Evolutionary conservation across 768 basidiomycete species (phyloP), one percentile per base, ranked within the genome.

Genomic region (Amanita polypyramis): DNA sequence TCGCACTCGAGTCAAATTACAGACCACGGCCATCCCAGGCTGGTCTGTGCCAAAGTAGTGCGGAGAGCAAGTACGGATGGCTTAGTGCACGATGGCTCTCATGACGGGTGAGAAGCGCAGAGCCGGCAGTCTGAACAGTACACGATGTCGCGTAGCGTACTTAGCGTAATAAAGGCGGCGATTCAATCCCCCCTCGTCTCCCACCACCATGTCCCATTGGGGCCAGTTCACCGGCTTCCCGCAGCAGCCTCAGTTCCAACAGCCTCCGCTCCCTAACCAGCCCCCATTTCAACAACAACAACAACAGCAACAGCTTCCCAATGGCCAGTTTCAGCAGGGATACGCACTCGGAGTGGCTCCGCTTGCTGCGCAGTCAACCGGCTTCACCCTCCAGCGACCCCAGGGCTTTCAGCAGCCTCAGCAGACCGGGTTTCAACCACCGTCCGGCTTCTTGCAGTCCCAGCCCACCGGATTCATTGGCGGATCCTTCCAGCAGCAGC

Each of bases 201-300:
- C 54, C 50, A 65, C 60, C 59, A 69, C 56, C 60, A 88, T 89
- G 86, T 77, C 84, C 57, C 85, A 86, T 65, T 89, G 86, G 84
- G 74, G 72, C 34, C 77, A 78, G 58, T 73, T 72, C 19, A 43
- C 41, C 2, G 41, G 41, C 2, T 43, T 43, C 27, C 41, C 29
- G 3, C 43, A 45, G 20, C 82, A 80, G 62, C 75, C 73, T 19
- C 77, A 79, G 30, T 82, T 70, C 58, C 85, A 88, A 65, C 82
- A 84, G 59, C 80, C 86, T 27, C 69, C 69, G 52, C 65, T 64
- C 50, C 2, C 19, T 4, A 73, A 72, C 54, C 72, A 69, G 49
- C 65, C 65, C 21, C 77, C 77, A 51, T 72, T 71, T 45, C 68
- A 70, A 54, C 65, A 61, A 12, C 70, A 67, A 48, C 72, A 70